These are phyloP conservation scores for Fraxinus velutina DNA, from an alignment of 305 asterid species.

Conservation along the genomic window DNA sequence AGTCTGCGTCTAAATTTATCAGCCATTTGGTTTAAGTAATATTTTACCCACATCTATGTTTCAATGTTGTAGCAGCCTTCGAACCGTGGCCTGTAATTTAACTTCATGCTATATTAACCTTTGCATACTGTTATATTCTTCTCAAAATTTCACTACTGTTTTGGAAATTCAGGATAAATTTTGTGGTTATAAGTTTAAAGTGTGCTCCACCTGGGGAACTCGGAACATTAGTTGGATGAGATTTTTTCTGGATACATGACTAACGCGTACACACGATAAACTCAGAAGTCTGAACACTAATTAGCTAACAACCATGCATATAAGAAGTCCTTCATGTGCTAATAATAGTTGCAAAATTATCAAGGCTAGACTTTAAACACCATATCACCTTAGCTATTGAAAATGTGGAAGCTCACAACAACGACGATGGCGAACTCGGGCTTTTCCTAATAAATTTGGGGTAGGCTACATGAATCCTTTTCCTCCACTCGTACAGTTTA, in stretches of 20 bases:
- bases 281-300: neutral
- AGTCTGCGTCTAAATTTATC: neutral
- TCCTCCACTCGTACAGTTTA: neutral
- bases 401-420: neutral
- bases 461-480: neutral
- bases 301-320: neutral
- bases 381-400: neutral
- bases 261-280: neutral
- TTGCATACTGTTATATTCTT: neutral
- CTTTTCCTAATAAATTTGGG: neutral
- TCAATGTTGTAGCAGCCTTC: neutral
- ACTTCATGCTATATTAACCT: constrained; percentile 5
- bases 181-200: neutral
- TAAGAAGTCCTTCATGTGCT: neutral
- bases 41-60: constrained; percentile 5
- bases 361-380: neutral
- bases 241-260: neutral
- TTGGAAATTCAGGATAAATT: neutral
- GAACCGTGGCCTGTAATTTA: neutral
- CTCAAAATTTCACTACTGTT: neutral
- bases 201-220: neutral
- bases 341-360: neutral
- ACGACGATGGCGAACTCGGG: neutral
- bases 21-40: constrained; percentile 15
- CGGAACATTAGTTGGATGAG: neutral